Base-by-base conservation (phyloP, 345 rosid species). In the Adansonia digitata region DNA sequence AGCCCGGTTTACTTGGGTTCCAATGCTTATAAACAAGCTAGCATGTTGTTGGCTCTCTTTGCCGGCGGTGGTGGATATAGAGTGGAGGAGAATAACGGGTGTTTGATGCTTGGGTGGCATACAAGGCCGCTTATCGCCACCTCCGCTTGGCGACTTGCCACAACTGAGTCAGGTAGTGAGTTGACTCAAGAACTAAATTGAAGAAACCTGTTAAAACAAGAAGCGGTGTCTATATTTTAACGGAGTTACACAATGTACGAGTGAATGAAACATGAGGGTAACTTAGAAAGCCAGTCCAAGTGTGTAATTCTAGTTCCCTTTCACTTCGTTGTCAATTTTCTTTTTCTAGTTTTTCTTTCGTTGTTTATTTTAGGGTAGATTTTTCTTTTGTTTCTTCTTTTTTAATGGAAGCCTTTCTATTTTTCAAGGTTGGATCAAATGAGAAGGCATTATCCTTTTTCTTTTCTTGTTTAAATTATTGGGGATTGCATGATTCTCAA, bases 41-140 rank as follows among this genome's bases (percentile, higher is more conserved):
- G 98, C 53, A 91, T 87, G 98, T 56, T 95, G 67, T 55, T 95
- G 79, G 98, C 93, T 24, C 78, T 91, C 0, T 87, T 88, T 10
- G 87, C 90, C 0, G 96, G 98, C 42, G 99, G 92, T 3, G 93
- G 91, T 24, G 99, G 99, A 18, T 95, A 91, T 26, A 81, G 86
- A 40, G 99, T 95, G 57, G 99, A 95, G 74, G 99, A 95, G 75
- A 88, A 84, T 61, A 80, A 81, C 9, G 99, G 99, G 17, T 86
- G 96, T 67, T 77, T 95, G 43, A 88, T 90, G 90, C 94, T 95
- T 11, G 99, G 96, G 45, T 95, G 99, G 99, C 98, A 95, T 72
- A 90, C 93, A 0, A 78, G 96, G 78, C 91, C 97, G 51, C 94
- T 95, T 6, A 93, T 95, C 29, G 85, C 98, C 65, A 88, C 99